Evolutionary conservation across 225 moss, liverwort and hornwort genomes (phyloP), one percentile per base, ranked within the genome.

Genomic region (Marchantia paleacea): DNA sequence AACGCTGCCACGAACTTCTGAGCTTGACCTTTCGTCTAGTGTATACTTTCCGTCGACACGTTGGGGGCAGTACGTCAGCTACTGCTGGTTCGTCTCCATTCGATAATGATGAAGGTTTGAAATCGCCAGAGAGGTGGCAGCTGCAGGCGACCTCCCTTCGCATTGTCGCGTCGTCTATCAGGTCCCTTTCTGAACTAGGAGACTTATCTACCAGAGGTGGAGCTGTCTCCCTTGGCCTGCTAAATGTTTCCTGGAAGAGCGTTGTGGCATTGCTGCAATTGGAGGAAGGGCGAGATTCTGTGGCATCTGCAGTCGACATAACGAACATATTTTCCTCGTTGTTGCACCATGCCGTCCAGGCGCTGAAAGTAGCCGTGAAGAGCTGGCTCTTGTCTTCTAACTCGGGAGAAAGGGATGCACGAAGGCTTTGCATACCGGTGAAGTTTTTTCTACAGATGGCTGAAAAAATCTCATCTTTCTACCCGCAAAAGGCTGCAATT

Each of bases 241-340:
- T 97, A 12, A 95, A 90, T 75, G 24, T 83, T 75, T 82, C 91
- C 25, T 97, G 97, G 97, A 92, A 92, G 80, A 90, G 90, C 84
- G 80, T 90, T 52, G 83, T 89, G 63, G 71, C 89, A n/a, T 88
- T 97, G 78, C 88, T 97, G 31, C 83, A 85, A 66, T 83, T 85
- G 39, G 90, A 93, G 79, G 85, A 89, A 80, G 93, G 91, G 79
- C 88, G 89, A 72, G 86, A 87, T 14, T 62, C 75, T 54, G 85
- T 93, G 69, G 91, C 88, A 22, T 84, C 93, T 48, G 77, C 83
- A 31, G 86, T 93, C 72, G 89, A 91, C 85, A 83, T 97, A 51
- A 72, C 80, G 51, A 77, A 65, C 20, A 82, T 95, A 54, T 73
- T 93, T 16, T 28, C 65, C 15, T 85, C 88, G 64, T 86, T 95